These are phyloP conservation scores for Rhodomyrtus tomentosa DNA, from an alignment of 345 rosid species.

Conservation along the genomic window DNA sequence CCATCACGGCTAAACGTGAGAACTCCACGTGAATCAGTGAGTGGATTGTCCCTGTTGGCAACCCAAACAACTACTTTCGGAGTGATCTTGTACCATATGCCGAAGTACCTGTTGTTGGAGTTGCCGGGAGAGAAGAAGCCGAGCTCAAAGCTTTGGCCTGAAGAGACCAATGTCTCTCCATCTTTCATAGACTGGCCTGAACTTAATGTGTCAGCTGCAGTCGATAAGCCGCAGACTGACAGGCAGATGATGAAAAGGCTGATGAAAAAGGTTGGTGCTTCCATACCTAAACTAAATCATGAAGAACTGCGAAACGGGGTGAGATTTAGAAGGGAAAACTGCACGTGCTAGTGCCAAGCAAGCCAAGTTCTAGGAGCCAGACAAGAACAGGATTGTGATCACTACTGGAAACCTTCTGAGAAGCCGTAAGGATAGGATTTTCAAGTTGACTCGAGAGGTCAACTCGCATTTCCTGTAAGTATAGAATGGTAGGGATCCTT, in stretches of 20 bases:
- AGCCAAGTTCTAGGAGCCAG: not conserved
- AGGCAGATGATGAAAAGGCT: not conserved
- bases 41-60: slow-evolving; percentile 26
- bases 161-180: slow-evolving; percentile 1
- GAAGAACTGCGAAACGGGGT: not conserved
- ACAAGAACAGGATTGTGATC: not conserved
- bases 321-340: not conserved
- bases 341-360: not conserved
- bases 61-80: slow-evolving; percentile 19
- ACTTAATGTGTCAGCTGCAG: not conserved
- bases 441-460: not conserved
- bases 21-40: not conserved
- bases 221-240: not conserved
- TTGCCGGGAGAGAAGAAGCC: slow-evolving; percentile 8
- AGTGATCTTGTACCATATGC: slow-evolving; percentile 23
- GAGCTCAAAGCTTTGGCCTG: slow-evolving; percentile 1
- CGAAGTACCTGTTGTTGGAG: slow-evolving; percentile 10
- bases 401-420: not conserved
- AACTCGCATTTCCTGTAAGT: not conserved
- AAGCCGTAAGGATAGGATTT: not conserved
- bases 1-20: slow-evolving; percentile 7
- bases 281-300: not conserved
- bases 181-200: not conserved
- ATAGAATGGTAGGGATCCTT: not conserved
- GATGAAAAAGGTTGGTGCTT: not conserved